Conservation (phyloP, 1,284 basidiomycete species). For the Farysia itapuensis region DNA sequence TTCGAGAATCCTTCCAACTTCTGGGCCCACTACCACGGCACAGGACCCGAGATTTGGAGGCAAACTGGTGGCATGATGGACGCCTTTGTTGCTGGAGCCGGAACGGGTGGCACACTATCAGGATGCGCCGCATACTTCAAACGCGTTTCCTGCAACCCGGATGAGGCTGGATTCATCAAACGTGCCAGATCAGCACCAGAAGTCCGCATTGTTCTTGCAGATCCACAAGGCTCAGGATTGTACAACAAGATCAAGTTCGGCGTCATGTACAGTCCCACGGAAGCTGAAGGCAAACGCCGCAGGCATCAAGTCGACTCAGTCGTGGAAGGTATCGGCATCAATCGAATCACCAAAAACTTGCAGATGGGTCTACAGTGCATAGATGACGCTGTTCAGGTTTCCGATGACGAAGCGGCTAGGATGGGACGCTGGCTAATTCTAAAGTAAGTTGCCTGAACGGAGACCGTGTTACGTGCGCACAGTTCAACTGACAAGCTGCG, state of each 20-base stretch:
- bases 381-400: constrained; percentile 50
- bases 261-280: constrained; percentile 88
- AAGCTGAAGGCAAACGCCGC: constrained; percentile 91
- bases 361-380: constrained; percentile 49
- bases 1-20: constrained; percentile 83
- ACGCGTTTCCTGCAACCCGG: constrained; percentile 46
- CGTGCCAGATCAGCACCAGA: constrained; percentile 14
- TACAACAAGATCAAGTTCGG: constrained; percentile 79
- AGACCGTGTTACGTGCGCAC: not conserved
- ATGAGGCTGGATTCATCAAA: constrained; percentile 1
- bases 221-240: constrained; percentile 91
- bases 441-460: constrained; percentile 22
- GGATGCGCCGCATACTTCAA: constrained; percentile 80
- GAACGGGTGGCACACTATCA: constrained; percentile 93
- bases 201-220: constrained; percentile 68
- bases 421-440: constrained; percentile 53
- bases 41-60: constrained; percentile 92
- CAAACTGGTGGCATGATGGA: constrained; percentile 81
- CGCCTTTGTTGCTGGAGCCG: constrained; percentile 92
- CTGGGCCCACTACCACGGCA: constrained; percentile 82
- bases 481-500: not conserved
- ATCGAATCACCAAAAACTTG: constrained; percentile 53
- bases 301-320: constrained; percentile 70
- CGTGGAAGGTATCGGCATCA: constrained; percentile 70
- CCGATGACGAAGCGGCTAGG: constrained; percentile 53